Base-by-base conservation (phyloP, 2,329 filamentous ascomycete genomes). In the Phaeosphaeria sp. region DNA sequence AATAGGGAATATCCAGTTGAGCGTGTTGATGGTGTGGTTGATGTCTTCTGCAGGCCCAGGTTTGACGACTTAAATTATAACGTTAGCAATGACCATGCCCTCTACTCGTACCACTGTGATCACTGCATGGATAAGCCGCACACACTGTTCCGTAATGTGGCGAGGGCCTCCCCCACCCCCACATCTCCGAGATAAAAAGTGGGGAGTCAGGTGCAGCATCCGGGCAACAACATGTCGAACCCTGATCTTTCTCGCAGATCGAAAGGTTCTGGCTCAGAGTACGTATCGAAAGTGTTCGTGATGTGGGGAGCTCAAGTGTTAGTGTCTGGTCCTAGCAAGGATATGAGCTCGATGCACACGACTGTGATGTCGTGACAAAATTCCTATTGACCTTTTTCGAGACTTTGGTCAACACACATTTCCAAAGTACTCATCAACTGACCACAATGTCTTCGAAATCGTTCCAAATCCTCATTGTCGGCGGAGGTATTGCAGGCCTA, bases 401-500 rank as follows among this genome's bases (percentile, higher is more conserved):
- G 30, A 6, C 11, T 36, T 36, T 36, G 9, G 13, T 7, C 6
- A 3, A 3, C 30, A 36, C 25, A 3, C 30, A 36, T 3, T 11
- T 36, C 13, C 3, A 11, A 36, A 6, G 13, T 15, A 36, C 30
- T 15, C 9, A 13, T 3, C 6, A 15, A 36, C 30, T 15, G 6
- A 36, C 3, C 5, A 36, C 30, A 36, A 36, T 36, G 30, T 36
- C 58, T 13, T 54, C 58, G 55, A 55, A 46, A 50, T 60, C 62
- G 52, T 73, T 76, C 63, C 66, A 61, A 48, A 74, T 77, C 55
- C 62, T 74, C 58, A 76, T 73, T 47, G 62, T 67, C n/a, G 63
- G 64, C 49, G 61, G 75, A 13, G 67, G 67, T 46, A 68, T 68
- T 43, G 67, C 63, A 50, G 67, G 67, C 20, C 4, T 69, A 17